Percentiles rank a stretch among this genome's conserved stretches.
phyloP scores from a whole-genome alignment of 306 rosid genomes.

The Sophora flavescens region DNA sequence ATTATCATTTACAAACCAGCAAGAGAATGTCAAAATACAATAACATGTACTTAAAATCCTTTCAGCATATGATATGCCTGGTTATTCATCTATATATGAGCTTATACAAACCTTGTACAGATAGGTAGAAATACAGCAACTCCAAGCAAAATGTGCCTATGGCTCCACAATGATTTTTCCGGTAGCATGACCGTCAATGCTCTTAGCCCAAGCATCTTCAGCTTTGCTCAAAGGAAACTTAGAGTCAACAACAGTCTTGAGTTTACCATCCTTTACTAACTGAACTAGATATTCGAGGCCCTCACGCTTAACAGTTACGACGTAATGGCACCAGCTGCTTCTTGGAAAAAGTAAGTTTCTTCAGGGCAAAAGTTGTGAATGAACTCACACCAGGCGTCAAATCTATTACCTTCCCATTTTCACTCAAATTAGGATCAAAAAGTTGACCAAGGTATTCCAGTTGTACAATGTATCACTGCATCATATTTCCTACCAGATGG shows the following conservation, averaged over 20 bases:
- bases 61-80: constrained; percentile 8
- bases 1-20: constrained; percentile 38
- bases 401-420: constrained; percentile 67
- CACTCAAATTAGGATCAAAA: constrained; percentile 62
- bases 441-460: constrained; percentile 69
- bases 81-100: constrained; percentile 25
- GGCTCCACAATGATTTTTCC: constrained; percentile 77
- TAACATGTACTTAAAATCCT: constrained; percentile 6
- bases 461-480: constrained; percentile 59
- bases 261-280: constrained; percentile 66
- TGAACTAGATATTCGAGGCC: constrained; percentile 57
- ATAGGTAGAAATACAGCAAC: constrained; percentile 32
- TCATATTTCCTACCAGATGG: constrained; percentile 76
- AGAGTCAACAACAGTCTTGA: constrained; percentile 64
- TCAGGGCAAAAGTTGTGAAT: constrained; percentile 42
- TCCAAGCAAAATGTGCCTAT: constrained; percentile 40
- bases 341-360: constrained; percentile 68
- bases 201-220: constrained; percentile 85
- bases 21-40: not conserved
- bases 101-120: constrained; percentile 2
- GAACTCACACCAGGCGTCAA: constrained; percentile 53
- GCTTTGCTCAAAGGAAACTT: constrained; percentile 68
- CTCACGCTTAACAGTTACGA: constrained; percentile 51
- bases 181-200: constrained; percentile 68
- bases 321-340: constrained; percentile 60